Evolutionary conservation across 257 asterid species (phyloP).

Genomic region (Solanum ossicruentum): DNA sequence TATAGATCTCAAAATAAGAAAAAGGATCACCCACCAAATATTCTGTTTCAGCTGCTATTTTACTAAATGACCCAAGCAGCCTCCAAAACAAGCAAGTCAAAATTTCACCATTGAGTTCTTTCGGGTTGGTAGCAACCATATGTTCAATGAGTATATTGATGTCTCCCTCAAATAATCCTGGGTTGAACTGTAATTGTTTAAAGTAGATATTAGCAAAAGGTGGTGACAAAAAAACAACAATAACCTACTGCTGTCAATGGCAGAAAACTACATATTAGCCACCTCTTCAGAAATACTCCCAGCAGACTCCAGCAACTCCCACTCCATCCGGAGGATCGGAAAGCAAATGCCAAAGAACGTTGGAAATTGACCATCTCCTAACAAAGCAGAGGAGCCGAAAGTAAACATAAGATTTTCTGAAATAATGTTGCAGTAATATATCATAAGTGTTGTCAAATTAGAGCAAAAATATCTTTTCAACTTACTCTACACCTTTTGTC

Average conservation of each 20-base stretch:
- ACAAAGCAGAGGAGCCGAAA: neutral
- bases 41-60: conserved; percentile 27
- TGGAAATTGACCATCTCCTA: conserved; percentile 18
- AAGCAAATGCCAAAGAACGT: conserved; percentile 35
- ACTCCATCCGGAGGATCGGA: conserved; percentile 51
- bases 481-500: neutral
- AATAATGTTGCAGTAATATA: neutral
- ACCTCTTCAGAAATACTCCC: conserved; percentile 9
- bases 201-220: conserved; percentile 2
- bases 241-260: neutral
- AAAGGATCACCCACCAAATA: conserved; percentile 35
- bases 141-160: conserved; percentile 39
- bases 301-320: conserved; percentile 43
- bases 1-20: neutral
- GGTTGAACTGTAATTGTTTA: conserved; percentile 31
- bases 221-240: neutral
- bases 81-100: conserved; percentile 51
- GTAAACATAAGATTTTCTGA: neutral
- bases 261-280: neutral
- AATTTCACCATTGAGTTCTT: conserved; percentile 47
- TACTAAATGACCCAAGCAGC: conserved; percentile 44
- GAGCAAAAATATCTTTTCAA: neutral
- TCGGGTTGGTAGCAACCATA: conserved; percentile 22
- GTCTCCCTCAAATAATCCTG: conserved; percentile 31
- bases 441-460: neutral